A percentile compares a stretch with the other conserved stretches of the same genome.
Conservation (phyloP, 768 basidiomycete genomes). For the Agrocybe chaxingu region DNA sequence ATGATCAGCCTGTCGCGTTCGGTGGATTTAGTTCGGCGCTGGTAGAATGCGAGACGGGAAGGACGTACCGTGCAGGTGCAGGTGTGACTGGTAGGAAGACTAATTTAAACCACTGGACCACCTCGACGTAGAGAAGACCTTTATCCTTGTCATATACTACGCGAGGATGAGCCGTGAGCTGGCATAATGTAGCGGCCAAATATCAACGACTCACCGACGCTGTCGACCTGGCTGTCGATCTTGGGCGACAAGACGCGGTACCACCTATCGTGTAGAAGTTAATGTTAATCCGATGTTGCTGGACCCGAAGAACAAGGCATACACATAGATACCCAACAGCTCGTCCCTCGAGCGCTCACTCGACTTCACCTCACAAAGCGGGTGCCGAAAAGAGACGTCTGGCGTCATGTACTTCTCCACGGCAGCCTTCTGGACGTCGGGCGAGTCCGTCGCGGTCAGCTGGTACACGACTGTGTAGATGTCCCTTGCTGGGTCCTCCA, state of each 20-base stretch:
- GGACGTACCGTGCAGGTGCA: constrained; percentile 41
- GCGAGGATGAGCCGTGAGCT: neutral
- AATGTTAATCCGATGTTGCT: neutral
- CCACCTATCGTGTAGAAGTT: constrained; percentile 37
- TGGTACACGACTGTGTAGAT: constrained; percentile 40
- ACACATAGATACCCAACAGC: constrained; percentile 60
- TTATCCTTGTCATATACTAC: constrained; percentile 47
- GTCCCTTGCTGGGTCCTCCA: constrained; percentile 57
- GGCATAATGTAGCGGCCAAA: neutral
- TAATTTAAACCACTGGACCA: constrained; percentile 51
- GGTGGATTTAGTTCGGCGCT: neutral
- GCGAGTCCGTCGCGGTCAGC: constrained; percentile 45
- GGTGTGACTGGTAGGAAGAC: constrained; percentile 43
- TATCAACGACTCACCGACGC: constrained; percentile 36
- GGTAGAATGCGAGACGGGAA: neutral
- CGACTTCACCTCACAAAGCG: constrained; percentile 46
- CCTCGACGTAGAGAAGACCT: constrained; percentile 46
- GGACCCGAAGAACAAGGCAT: constrained; percentile 12
- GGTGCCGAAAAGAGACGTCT: constrained; percentile 58
- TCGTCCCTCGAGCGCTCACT: constrained; percentile 50
- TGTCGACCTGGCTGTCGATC: constrained; percentile 36
- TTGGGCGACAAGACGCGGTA: constrained; percentile 60
- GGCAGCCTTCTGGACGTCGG: constrained; percentile 45
- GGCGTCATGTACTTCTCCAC: constrained; percentile 48
- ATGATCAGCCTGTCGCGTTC: constrained; percentile 37